Conservation (phyloP, 2,329 filamentous ascomycete genomes). For the Aspergillus latus region DNA sequence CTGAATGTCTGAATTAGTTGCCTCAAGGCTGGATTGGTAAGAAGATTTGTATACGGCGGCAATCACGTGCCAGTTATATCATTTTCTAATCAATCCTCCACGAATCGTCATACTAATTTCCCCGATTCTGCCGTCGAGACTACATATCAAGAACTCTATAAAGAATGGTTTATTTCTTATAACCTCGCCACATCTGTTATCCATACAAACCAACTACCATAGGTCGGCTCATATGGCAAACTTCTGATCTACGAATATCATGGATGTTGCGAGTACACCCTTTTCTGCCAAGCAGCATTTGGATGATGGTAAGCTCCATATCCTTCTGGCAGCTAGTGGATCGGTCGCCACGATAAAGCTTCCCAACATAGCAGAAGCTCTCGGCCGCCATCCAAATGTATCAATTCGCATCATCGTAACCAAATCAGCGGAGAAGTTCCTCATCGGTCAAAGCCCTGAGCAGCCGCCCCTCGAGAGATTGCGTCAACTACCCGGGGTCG, state of each 20-base stretch:
- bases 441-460: slow-evolving; percentile 71
- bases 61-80: slow-evolving; percentile 9
- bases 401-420: slow-evolving; percentile 87
- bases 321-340: slow-evolving; percentile 64
- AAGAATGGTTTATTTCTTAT: too few relatives aligned
- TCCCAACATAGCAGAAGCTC: slow-evolving; percentile 58
- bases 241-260: background rate
- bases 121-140: too few relatives aligned
- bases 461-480: slow-evolving; percentile 69
- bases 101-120: too few relatives aligned
- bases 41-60: background rate
- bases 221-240: too few relatives aligned
- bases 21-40: background rate
- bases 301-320: slow-evolving; percentile 29
- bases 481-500: slow-evolving; percentile 65
- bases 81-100: background rate
- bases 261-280: slow-evolving; percentile 1
- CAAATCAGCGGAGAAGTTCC: slow-evolving; percentile 69
- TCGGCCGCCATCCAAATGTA: slow-evolving; percentile 51
- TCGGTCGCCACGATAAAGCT: slow-evolving; percentile 90
- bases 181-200: too few relatives aligned
- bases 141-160: too few relatives aligned
- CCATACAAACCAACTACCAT: too few relatives aligned
- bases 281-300: slow-evolving; percentile 22
- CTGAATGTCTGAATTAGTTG: background rate